Evolutionary conservation across 805 yeast genomes (phyloP).

Genomic region (Candida sanyiensis): DNA sequence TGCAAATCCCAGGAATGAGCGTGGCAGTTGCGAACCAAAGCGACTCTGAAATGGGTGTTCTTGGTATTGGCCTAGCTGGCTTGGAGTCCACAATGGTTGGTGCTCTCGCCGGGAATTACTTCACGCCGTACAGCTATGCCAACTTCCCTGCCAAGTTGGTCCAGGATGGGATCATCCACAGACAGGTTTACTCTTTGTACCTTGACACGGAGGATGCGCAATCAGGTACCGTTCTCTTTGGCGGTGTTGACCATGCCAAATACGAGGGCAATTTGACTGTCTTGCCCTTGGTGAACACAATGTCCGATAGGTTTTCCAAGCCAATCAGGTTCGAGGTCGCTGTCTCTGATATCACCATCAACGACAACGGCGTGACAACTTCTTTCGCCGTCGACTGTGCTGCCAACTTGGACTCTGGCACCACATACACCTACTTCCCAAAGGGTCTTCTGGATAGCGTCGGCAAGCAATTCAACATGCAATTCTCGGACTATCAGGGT

Average conservation of each 20-base stretch:
- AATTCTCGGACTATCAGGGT: conserved; percentile 35
- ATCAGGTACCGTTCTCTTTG: conserved; percentile 59
- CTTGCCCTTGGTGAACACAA: conserved; percentile 39
- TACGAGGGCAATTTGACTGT: conserved; percentile 46
- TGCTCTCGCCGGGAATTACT: conserved; percentile 8
- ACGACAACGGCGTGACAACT: conserved; percentile 1
- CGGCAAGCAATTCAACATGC: conserved; percentile 37
- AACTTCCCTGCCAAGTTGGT: conserved; percentile 64
- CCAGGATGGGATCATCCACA: conserved; percentile 48
- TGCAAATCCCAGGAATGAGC: conserved; percentile 46
- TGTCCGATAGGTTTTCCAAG: conserved; percentile 22
- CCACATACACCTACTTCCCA: conserved; percentile 42
- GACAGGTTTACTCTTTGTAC: conserved; percentile 56
- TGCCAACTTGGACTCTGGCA: conserved; percentile 42
- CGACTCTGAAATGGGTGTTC: conserved; percentile 59
- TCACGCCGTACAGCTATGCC: conserved; percentile 39
- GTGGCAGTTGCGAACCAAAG: conserved; percentile 70
- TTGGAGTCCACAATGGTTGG: conserved; percentile 56
- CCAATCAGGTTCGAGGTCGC: conserved; percentile 47
- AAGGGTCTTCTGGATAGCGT: conserved; percentile 27
- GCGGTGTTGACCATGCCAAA: conserved; percentile 64
- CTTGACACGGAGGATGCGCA: conserved; percentile 39
- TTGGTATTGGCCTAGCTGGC: conserved; percentile 67
- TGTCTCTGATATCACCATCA: conserved; percentile 21
- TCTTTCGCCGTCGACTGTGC: conserved; percentile 7